Percentiles rank a stretch among this genome's conserved stretches.
Evolutionary conservation across 176 grass and related monocot species (phyloP).

Genomic region (Oryza meridionalis): DNA sequence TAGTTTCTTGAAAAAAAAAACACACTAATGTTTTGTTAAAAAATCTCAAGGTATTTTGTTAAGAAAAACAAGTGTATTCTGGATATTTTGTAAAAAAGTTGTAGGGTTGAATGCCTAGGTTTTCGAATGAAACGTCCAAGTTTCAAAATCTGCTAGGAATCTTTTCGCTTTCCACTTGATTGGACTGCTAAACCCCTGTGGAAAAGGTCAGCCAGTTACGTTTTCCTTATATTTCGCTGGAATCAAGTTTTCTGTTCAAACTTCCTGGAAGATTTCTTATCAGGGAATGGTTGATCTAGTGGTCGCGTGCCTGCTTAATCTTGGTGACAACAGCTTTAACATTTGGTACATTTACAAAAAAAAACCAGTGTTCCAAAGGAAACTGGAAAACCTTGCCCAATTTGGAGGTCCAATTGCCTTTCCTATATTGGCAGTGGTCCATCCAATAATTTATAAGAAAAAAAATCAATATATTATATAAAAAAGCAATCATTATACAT

Average conservation of each 20-base stretch:
- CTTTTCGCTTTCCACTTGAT: background rate
- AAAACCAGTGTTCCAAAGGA: slow-evolving; percentile 1
- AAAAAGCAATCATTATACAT: background rate
- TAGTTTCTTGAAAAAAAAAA: background rate
- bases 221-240: background rate
- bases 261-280: background rate
- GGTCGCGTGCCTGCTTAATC: background rate
- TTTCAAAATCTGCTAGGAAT: slow-evolving; percentile 7
- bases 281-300: background rate
- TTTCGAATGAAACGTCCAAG: slow-evolving; percentile 9
- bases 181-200: background rate
- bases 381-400: background rate
- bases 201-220: background rate
- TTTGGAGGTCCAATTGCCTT: background rate
- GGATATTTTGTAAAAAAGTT: slow-evolving; percentile 15
- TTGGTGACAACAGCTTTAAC: background rate
- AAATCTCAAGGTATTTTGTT: slow-evolving; percentile 1
- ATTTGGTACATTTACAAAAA: background rate
- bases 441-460: slow-evolving; percentile 14
- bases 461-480: background rate
- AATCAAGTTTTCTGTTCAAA: slow-evolving; percentile 1
- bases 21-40: background rate
- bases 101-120: background rate
- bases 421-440: background rate
- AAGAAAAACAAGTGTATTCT: background rate